Base-by-base conservation (phyloP, 164 flowering plant genomes). In the Annona cherimola region DNA sequence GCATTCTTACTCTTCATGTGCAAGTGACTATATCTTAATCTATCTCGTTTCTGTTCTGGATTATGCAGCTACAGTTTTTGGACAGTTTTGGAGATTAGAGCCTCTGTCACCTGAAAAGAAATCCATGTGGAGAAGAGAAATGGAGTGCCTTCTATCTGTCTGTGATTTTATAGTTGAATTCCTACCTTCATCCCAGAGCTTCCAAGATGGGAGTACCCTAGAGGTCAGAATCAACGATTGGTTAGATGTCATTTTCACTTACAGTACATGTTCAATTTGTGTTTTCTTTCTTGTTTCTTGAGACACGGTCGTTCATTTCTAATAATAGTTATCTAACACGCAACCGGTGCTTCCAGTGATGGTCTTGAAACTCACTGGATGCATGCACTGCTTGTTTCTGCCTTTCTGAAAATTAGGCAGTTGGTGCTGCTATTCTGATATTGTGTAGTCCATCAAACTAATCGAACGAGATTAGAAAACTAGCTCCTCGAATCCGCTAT, bases 121-220 rank as follows among this genome's bases (percentile, higher is more conserved):
- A 68, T 77, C 83, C n/a, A 81, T 90, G 93, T 95, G 98, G 98
- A 88, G 75, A 62, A 83, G 90, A 77, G 98, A 93, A 84, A 93
- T 93, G 99, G 81, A 83, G 42, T 96, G 96, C 68, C 90, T 96
- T 65, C 78, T 96, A 19, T 89, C 95, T 60, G 88, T 96, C 3
- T 96, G 99, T 77, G 94, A 96, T 77, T 88, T 87, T 83, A 93
- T 93, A 45, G 89, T 90, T 7, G 99, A 96, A 67, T 84, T 93
- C 44, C 54, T 80, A 57, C 87, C 97, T 7, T 63, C 76, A 26
- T 65, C 80, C 7, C 88, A 89, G 61, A 78, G 66, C 69, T 76
- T 84, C 71, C 77, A 69, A 44, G 86, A 87, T 65, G 93, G 91
- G 6, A 80, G 80, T n/a, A 57, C 74, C 11, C 59, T 88, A 61